phyloP scores from a whole-genome alignment of 495 filamentous ascomycete genomes.

The Filosporella fistucella region DNA sequence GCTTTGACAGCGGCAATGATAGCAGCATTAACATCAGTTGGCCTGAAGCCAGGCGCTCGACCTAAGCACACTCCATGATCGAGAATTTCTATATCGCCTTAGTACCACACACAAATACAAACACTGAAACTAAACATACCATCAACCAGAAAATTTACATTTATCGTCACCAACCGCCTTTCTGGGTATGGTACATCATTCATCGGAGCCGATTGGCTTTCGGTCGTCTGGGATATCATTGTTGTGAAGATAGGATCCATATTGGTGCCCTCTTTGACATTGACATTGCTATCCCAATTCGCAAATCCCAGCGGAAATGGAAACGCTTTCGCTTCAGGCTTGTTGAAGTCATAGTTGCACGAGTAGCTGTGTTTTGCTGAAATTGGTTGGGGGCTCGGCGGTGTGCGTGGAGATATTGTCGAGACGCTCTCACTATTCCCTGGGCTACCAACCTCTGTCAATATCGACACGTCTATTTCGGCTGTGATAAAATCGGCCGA shows the following conservation, averaged over 20 bases:
- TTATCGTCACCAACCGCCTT: slow-evolving; percentile 17
- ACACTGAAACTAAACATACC: slow-evolving; percentile 11
- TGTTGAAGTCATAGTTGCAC: slow-evolving; percentile 5
- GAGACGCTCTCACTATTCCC: slow-evolving; percentile 4
- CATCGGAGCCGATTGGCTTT: neutral
- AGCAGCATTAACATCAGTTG: slow-evolving; percentile 53
- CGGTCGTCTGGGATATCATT: neutral
- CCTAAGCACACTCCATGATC: slow-evolving; percentile 53
- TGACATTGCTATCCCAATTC: slow-evolving; percentile 4
- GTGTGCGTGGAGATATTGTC: slow-evolving; percentile 19
- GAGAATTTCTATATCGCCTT: slow-evolving; percentile 36
- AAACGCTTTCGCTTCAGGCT: slow-evolving; percentile 6
- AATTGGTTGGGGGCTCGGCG: slow-evolving; percentile 13
- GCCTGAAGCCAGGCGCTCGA: slow-evolving; percentile 54
- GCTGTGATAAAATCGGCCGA: slow-evolving; percentile 46
- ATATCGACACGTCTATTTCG: slow-evolving; percentile 35
- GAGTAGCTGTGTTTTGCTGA: neutral
- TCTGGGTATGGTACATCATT: neutral
- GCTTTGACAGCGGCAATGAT: slow-evolving; percentile 36
- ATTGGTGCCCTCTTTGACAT: slow-evolving; percentile 3
- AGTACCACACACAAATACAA: neutral
- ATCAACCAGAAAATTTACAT: slow-evolving; percentile 17
- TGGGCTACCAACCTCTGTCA: slow-evolving; percentile 1
- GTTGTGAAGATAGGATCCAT: slow-evolving; percentile 18
- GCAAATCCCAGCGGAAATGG: slow-evolving; percentile 10